Percentiles rank a stretch among this genome's conserved stretches.
These are phyloP conservation scores for Podaxis rugospora DNA, from an alignment of 768 basidiomycete genomes.

Conservation along the genomic window DNA sequence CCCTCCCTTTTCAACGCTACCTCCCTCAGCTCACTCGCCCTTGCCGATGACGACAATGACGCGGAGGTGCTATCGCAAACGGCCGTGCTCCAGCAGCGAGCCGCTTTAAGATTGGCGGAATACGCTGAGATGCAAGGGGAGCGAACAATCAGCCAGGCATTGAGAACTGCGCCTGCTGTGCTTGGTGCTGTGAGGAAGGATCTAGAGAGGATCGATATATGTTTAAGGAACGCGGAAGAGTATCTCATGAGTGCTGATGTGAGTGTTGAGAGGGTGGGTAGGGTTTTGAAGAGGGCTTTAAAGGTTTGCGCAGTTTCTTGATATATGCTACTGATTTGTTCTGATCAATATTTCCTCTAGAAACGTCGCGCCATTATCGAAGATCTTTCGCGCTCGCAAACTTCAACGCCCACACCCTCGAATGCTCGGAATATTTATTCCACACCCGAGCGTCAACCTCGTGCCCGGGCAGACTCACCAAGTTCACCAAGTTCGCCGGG, in stretches of 20 bases:
- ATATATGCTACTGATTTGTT: not conserved
- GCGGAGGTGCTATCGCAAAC: not conserved
- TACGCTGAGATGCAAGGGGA: constrained; percentile 21
- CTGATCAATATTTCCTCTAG: constrained; percentile 24
- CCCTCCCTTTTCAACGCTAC: not conserved
- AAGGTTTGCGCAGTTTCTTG: constrained; percentile 33
- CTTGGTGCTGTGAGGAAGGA: constrained; percentile 54
- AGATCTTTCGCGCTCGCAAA: constrained; percentile 5
- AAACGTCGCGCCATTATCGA: constrained; percentile 45
- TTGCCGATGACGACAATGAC: not conserved
- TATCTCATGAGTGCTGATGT: constrained; percentile 2
- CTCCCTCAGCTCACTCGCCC: constrained; percentile 4
- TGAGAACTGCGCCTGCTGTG: constrained; percentile 42
- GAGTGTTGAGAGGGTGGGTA: constrained; percentile 32
- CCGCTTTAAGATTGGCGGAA: not conserved
- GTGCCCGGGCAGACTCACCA: not conserved
- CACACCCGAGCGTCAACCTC: not conserved
- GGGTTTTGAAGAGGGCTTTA: constrained; percentile 50
- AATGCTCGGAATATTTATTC: not conserved
- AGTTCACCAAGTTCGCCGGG: not conserved
- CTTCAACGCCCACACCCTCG: constrained; percentile 5
- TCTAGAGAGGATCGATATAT: constrained; percentile 42
- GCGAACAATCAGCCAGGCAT: constrained; percentile 32
- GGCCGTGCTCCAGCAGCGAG: not conserved
- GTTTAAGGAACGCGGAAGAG: constrained; percentile 8